A percentile compares a stretch with the other conserved stretches of the same genome.
Conservation (phyloP, 2,329 filamentous ascomycete genomes). For the Fusarium sp. region DNA sequence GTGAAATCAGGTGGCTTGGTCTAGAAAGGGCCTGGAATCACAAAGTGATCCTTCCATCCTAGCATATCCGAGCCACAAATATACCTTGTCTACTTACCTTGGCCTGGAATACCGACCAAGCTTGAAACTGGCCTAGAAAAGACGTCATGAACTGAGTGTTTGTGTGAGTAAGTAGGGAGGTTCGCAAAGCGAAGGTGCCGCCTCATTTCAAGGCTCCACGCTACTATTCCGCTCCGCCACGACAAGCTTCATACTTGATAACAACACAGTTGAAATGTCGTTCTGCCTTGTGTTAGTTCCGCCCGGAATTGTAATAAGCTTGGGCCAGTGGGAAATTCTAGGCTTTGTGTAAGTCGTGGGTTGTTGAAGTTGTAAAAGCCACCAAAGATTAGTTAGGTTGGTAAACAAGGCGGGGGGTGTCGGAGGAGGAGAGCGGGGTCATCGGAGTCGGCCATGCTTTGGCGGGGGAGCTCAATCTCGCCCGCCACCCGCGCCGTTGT, state of each 20-base stretch:
- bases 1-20: slow-evolving; percentile 1
- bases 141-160: neutral
- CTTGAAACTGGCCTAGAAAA: neutral
- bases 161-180: neutral
- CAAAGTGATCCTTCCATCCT: neutral
- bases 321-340: neutral
- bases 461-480: neutral
- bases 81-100: slow-evolving; percentile 1
- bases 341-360: neutral
- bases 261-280: slow-evolving; percentile 4
- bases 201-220: slow-evolving; percentile 24
- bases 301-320: neutral
- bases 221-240: slow-evolving; percentile 17
- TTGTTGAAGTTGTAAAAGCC: slow-evolving; percentile 3
- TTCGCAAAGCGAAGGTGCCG: neutral
- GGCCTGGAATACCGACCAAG: neutral
- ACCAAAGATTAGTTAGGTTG: neutral
- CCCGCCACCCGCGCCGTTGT: neutral
- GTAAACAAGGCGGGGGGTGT: slow-evolving; percentile 3
- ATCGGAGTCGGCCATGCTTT: neutral
- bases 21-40: slow-evolving; percentile 5
- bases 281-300: neutral
- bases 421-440: slow-evolving; percentile 4
- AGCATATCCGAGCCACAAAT: neutral
- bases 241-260: neutral